phyloP scores from a whole-genome alignment of 805 yeast genomes.

The Millerago galiae region DNA sequence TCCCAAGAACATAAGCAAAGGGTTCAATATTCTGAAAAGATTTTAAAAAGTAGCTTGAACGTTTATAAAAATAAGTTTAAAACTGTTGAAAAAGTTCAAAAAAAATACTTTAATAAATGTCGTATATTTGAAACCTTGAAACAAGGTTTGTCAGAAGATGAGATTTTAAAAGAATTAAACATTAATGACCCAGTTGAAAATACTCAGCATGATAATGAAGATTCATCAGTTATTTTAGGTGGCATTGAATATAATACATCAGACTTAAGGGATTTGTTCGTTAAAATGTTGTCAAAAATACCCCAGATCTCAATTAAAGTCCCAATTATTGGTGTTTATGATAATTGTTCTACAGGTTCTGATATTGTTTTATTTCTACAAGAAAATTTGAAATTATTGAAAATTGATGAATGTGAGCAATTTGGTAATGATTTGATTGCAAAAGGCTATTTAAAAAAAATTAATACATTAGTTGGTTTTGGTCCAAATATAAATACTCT shows the following conservation, averaged over 20 bases:
- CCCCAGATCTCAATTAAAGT: slow-evolving; percentile 52
- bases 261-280: slow-evolving; percentile 35
- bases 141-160: slow-evolving; percentile 40
- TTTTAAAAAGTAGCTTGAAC: slow-evolving; percentile 44
- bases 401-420: slow-evolving; percentile 54
- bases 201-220: slow-evolving; percentile 1
- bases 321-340: slow-evolving; percentile 64
- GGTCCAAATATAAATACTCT: slow-evolving; percentile 68
- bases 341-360: slow-evolving; percentile 55
- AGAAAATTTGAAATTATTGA: slow-evolving; percentile 35
- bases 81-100: slow-evolving; percentile 50
- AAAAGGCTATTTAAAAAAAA: slow-evolving; percentile 49
- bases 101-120: slow-evolving; percentile 71
- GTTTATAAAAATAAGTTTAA: slow-evolving; percentile 42
- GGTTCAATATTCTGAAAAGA: slow-evolving; percentile 52
- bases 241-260: slow-evolving; percentile 32
- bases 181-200: slow-evolving; percentile 8
- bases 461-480: slow-evolving; percentile 54
- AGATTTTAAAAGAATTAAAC: slow-evolving; percentile 24
- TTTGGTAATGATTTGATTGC: slow-evolving; percentile 69
- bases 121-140: slow-evolving; percentile 63
- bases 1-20: slow-evolving; percentile 64
- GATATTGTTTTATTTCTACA: slow-evolving; percentile 55
- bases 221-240: slow-evolving; percentile 28
- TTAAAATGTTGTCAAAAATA: slow-evolving; percentile 39